Evolutionary conservation across 2,329 filamentous ascomycete genomes (phyloP), one percentile per base, ranked within the genome.

Genomic region (Fusarium irregulare): DNA sequence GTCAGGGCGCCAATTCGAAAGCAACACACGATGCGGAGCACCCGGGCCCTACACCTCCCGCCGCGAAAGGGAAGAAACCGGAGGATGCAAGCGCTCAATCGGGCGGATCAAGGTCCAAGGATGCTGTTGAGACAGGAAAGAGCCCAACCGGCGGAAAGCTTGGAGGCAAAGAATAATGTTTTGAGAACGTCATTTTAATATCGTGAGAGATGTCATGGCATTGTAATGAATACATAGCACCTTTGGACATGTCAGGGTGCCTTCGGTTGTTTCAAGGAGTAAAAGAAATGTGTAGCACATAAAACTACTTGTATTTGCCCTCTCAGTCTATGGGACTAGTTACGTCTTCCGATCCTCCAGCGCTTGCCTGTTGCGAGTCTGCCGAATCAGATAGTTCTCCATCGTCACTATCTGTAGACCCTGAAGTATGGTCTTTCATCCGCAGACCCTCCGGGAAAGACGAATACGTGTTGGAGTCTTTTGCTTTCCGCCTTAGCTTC

Each of bases 61-160:
- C 47, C 18, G 37, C 2, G 4, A 58, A 58, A 44, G 27, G 18
- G 28, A 58, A 58, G 37, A 4, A 44, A 7, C 56, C 56, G 7
- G 56, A 58, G 28, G 56, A 58, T 34, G 56, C 56, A 7, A 58
- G 56, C 14, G 47, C 56, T 2, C 47, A 58, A 53, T 58, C 47
- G 1, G 56, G 56, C 3, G 56, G 56, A 23, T 58, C 56, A 23
- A 53, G 56, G 6, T 58, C 56, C 0, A 58, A 58, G 20, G 56
- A 58, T n/a, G 56, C 56, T 28, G 16, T 58, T 12, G 56, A 58
- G 56, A 58, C 21, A 27, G 56, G 56, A 27, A 44, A 58, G 27
- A 58, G 56, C 21, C 56, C 56, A 12, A 58, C 56, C 1, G 56
- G 47, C 14, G 56, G 56, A 2, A 13, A 20, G 4, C 13, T 58